phyloP scores from a whole-genome alignment of 108 stramenopile genomes.

The Fragilaria radians region DNA sequence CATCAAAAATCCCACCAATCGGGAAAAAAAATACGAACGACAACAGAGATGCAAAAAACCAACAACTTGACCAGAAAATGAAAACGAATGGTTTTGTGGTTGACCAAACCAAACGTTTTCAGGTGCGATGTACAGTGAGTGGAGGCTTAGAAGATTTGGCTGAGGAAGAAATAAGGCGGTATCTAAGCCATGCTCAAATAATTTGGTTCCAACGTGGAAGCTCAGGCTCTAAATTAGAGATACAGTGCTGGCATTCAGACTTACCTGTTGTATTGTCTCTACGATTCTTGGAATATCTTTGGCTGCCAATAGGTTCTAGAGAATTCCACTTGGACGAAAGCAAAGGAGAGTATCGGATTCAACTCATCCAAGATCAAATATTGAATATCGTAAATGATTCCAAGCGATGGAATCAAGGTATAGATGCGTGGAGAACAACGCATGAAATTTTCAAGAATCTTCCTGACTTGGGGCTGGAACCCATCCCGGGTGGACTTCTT shows the following conservation, averaged over 20 bases:
- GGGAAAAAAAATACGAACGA: no score
- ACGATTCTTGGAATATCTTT: constrained; percentile 34
- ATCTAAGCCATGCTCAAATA: not conserved
- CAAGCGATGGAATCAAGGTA: constrained; percentile 2
- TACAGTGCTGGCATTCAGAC: not conserved
- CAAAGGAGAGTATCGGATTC: not conserved
- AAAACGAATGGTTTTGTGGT: no score
- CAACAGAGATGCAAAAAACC: no score
- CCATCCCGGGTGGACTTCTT: constrained; percentile 25
- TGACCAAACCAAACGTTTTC: no score
- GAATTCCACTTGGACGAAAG: not conserved
- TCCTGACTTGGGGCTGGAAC: constrained; percentile 21
- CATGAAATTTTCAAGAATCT: not conserved
- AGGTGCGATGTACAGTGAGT: constrained; percentile 19
- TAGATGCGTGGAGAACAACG: constrained; percentile 1
- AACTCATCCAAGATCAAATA: not conserved
- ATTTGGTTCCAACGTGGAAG: constrained; percentile 9
- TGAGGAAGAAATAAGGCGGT: constrained; percentile 14
- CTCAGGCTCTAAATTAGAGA: constrained; percentile 28
- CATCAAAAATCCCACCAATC: no score
- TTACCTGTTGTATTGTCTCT: constrained; percentile 1
- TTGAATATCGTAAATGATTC: not conserved
- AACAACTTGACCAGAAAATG: no score
- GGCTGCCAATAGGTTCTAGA: constrained; percentile 11
- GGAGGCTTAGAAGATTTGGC: constrained; percentile 40